Conservation (phyloP, 1,284 basidiomycete species). For the Fomitopsis betulina region DNA sequence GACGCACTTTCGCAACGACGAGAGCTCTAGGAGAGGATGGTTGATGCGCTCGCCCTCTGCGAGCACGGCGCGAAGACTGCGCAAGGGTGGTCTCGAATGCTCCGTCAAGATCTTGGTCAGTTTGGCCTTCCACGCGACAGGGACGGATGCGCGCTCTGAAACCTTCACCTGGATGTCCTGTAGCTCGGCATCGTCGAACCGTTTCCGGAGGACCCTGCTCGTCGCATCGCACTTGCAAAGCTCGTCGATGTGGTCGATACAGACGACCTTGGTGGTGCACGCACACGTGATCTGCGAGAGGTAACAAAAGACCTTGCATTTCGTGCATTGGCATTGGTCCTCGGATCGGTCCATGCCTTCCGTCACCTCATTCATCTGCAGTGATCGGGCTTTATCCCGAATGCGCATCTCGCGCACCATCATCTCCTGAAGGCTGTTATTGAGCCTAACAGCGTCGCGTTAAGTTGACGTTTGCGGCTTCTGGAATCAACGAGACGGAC, state of each 20-base stretch:
- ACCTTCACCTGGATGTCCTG: constrained; percentile 63
- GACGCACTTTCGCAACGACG: constrained; percentile 74
- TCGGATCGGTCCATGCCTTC: constrained; percentile 83
- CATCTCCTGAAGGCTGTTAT: constrained; percentile 86
- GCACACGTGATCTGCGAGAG: constrained; percentile 86
- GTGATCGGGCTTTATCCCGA: constrained; percentile 55
- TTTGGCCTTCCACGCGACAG: constrained; percentile 72
- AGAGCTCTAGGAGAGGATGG: constrained; percentile 69
- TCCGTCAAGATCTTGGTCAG: constrained; percentile 66
- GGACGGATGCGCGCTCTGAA: constrained; percentile 68
- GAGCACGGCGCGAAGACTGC: constrained; percentile 71
- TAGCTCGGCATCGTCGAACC: constrained; percentile 81
- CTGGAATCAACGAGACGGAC: constrained; percentile 24
- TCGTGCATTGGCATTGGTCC: constrained; percentile 91
- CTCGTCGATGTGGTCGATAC: constrained; percentile 79
- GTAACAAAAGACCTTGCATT: constrained; percentile 96
- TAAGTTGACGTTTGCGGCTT: constrained; percentile 7
- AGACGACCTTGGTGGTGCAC: constrained; percentile 77
- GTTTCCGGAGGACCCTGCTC: constrained; percentile 68
- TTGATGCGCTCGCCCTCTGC: constrained; percentile 87
- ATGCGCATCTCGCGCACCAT: constrained; percentile 75
- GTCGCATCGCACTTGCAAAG: constrained; percentile 68
- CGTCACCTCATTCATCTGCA: constrained; percentile 63
- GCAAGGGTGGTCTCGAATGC: constrained; percentile 67
- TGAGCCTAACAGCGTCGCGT: constrained; percentile 52